These are phyloP conservation scores for Pestalotiopsis sp. DNA, from an alignment of 2,329 filamentous ascomycete genomes.

Conservation along the genomic window DNA sequence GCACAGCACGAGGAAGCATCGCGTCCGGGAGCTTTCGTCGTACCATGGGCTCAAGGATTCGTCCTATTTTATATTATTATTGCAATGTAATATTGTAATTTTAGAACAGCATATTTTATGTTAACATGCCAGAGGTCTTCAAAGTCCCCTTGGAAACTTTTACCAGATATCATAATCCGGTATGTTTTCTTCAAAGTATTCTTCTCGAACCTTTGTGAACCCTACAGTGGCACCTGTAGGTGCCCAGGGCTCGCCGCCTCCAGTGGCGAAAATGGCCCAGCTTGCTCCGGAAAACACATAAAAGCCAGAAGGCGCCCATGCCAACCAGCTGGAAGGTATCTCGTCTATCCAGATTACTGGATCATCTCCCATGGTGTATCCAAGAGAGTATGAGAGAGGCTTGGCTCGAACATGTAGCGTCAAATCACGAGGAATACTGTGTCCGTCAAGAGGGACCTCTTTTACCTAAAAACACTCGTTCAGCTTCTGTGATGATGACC, in stretches of 20 bases:
- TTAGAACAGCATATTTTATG: too few species aligned
- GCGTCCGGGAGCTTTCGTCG: too few species aligned
- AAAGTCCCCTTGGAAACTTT: neutral
- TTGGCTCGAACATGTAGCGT: slow-evolving; percentile 25
- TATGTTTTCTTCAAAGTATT: neutral
- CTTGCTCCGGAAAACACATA: neutral
- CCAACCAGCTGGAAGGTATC: neutral
- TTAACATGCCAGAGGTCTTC: neutral
- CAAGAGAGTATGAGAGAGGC: slow-evolving; percentile 24
- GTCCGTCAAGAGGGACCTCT: neutral
- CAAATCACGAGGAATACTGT: slow-evolving; percentile 14
- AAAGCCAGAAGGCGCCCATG: neutral
- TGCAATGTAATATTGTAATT: too few species aligned
- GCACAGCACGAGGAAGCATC: too few species aligned
- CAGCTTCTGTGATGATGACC: neutral
- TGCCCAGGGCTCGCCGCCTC: neutral
- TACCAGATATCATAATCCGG: neutral
- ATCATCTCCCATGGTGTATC: slow-evolving; percentile 18
- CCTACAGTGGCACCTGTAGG: neutral
- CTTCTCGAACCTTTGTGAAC: neutral
- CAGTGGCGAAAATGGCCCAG: neutral
- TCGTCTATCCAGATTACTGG: neutral
- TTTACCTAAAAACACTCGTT: neutral
- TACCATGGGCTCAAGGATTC: too few species aligned
- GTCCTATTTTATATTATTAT: too few species aligned